phyloP scores from a whole-genome alignment of 1,284 basidiomycete species.

The Pterulicium gracile region DNA sequence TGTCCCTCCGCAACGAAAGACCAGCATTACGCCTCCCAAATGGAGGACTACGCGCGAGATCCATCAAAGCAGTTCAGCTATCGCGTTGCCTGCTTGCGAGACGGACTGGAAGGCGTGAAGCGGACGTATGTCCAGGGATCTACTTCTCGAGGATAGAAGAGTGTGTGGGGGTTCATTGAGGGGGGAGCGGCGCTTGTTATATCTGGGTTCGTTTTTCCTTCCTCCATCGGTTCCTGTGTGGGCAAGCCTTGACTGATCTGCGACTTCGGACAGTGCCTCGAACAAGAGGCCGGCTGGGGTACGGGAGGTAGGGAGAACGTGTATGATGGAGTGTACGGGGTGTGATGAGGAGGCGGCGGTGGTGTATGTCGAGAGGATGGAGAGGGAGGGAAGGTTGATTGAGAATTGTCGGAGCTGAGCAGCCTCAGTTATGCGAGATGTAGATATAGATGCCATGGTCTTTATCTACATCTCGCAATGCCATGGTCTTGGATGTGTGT shows the following conservation, averaged over 20 bases:
- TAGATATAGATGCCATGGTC: too few species aligned
- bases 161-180: conserved; percentile 56
- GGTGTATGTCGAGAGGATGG: conserved; percentile 61
- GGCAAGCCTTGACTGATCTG: too few species aligned
- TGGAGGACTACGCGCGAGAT: conserved; percentile 37
- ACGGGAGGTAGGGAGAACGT: conserved; percentile 55
- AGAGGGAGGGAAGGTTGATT: conserved; percentile 60
- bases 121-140: conserved; percentile 82
- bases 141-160: conserved; percentile 59
- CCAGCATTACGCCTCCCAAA: conserved; percentile 72
- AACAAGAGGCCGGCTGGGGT: conserved; percentile 93
- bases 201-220: conserved; percentile 76
- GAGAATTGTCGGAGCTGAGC: conserved; percentile 88
- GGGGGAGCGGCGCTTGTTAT: conserved; percentile 63
- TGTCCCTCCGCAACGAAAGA: conserved; percentile 73
- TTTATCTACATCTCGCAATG: too few species aligned
- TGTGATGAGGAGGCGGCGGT: conserved; percentile 48
- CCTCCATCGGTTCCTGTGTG: too few species aligned
- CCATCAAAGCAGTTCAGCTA: conserved; percentile 37
- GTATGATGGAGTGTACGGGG: conserved; percentile 43
- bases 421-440: too few species aligned
- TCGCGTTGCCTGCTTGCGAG: conserved; percentile 72
- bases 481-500: too few species aligned
- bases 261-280: conserved; percentile 62
- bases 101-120: conserved; percentile 47